phyloP scores from a whole-genome alignment of 2,329 filamentous ascomycete species.

The Talaromyces pinophilus region DNA sequence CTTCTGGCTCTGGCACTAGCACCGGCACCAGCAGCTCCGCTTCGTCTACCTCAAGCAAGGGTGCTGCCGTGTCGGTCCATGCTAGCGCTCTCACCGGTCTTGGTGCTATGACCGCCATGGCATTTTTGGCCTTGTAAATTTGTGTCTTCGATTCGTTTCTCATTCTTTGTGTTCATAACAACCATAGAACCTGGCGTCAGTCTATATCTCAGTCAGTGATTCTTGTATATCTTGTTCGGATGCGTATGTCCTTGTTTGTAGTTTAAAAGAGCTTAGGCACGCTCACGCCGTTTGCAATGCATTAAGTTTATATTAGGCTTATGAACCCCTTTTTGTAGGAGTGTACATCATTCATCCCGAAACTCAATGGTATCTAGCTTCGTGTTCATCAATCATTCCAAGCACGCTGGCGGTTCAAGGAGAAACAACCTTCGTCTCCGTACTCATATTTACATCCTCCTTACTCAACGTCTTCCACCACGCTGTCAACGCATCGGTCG shows the following conservation, averaged over 20 bases:
- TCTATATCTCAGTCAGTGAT: not conserved
- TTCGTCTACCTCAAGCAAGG: conserved; percentile 24
- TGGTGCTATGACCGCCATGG: conserved; percentile 20
- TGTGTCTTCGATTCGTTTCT: conserved; percentile 1
- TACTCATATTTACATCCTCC: not conserved
- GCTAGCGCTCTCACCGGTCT: conserved; percentile 17
- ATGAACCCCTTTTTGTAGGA: not conserved
- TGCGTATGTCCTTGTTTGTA: conserved; percentile 6
- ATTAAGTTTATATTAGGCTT: not conserved
- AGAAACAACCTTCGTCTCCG: conserved; percentile 1
- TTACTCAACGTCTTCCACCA: conserved; percentile 16
- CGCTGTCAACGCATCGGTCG: not conserved
- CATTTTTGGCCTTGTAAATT: conserved; percentile 21
- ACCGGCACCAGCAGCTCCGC: conserved; percentile 27
- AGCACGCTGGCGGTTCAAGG: not conserved
- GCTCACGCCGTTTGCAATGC: not conserved
- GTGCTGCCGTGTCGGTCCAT: conserved; percentile 23
- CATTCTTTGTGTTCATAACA: not conserved
- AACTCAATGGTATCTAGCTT: not conserved
- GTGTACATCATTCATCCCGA: not conserved
- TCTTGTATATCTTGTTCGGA: not conserved
- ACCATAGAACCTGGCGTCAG: conserved; percentile 1
- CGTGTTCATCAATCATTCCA: not conserved
- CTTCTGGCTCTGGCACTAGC: conserved; percentile 22
- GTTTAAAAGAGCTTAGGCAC: not conserved